Evolutionary conservation across 495 filamentous ascomycete genomes (phyloP).

Genomic region (Daldinia decipiens): DNA sequence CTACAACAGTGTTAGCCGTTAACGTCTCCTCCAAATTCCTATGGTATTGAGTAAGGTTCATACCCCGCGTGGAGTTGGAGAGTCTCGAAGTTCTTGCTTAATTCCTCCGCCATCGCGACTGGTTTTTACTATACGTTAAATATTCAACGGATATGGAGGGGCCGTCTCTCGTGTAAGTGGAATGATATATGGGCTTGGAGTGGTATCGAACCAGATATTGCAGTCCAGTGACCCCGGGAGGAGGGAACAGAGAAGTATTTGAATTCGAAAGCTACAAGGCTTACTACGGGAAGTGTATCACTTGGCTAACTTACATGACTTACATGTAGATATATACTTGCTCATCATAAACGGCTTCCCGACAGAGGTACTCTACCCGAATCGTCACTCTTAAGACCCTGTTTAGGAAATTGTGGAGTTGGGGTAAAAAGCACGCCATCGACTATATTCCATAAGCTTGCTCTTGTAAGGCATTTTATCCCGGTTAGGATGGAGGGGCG

Average conservation of each 20-base stretch:
- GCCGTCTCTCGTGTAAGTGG: slow-evolving; percentile 19
- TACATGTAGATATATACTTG: slow-evolving; percentile 18
- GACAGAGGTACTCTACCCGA: slow-evolving; percentile 25
- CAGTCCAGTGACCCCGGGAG: neutral
- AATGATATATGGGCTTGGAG: slow-evolving; percentile 2
- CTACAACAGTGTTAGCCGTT: slow-evolving; percentile 55
- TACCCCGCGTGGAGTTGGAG: slow-evolving; percentile 97
- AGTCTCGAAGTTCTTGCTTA: slow-evolving; percentile 80
- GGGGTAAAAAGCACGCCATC: slow-evolving; percentile 38
- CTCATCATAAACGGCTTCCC: slow-evolving; percentile 14
- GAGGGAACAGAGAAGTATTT: slow-evolving; percentile 5
- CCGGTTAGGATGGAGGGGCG: neutral
- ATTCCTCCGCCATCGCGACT: slow-evolving; percentile 47
- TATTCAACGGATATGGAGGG: slow-evolving; percentile 5
- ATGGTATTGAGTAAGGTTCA: slow-evolving; percentile 33
- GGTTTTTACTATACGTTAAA: slow-evolving; percentile 3
- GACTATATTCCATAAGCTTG: slow-evolving; percentile 25
- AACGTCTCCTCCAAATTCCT: slow-evolving; percentile 11
- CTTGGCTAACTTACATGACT: slow-evolving; percentile 26
- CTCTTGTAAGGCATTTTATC: slow-evolving; percentile 5
- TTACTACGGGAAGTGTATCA: slow-evolving; percentile 23
- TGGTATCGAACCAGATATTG: slow-evolving; percentile 14
- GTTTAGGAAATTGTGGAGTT: slow-evolving; percentile 35
- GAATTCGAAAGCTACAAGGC: slow-evolving; percentile 10
- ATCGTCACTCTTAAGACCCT: slow-evolving; percentile 16